Conservation (phyloP, 2,329 filamentous ascomycete species). For the Magnaporthiopsis poae region DNA sequence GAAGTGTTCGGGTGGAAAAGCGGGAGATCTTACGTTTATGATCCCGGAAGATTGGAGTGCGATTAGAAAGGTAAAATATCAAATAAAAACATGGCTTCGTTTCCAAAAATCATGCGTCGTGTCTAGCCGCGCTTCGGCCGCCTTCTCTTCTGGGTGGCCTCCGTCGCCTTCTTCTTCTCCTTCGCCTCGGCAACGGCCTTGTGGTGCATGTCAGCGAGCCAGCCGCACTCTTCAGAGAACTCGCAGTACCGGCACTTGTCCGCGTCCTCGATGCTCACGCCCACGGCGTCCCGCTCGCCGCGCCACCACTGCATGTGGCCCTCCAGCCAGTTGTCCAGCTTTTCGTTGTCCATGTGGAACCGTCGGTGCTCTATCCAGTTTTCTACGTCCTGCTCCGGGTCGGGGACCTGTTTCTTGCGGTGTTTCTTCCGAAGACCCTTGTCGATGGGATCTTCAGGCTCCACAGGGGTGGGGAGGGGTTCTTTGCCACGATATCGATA, state of each 20-base stretch:
- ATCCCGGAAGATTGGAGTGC: too few relatives aligned
- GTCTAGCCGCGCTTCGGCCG: not conserved
- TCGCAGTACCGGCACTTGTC: constrained; percentile 82
- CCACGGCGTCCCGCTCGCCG: constrained; percentile 59
- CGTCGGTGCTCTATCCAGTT: constrained; percentile 44
- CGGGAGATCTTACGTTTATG: too few relatives aligned
- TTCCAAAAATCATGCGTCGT: not conserved
- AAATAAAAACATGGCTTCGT: not conserved
- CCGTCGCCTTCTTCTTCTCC: not conserved
- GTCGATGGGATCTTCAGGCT: not conserved
- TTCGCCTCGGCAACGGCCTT: not conserved
- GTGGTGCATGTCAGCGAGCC: constrained; percentile 39
- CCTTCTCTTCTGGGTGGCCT: not conserved
- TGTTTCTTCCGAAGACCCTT: not conserved
- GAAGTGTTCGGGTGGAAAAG: too few relatives aligned
- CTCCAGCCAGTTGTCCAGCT: constrained; percentile 55
- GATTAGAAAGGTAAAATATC: not conserved
- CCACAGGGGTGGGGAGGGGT: not conserved
- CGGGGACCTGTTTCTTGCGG: constrained; percentile 7
- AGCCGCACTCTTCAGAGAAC: constrained; percentile 67
- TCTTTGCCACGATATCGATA: constrained; percentile 31
- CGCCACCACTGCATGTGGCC: constrained; percentile 77
- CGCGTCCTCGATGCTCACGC: constrained; percentile 73
- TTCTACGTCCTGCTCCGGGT: constrained; percentile 13
- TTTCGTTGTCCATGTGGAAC: constrained; percentile 54